A percentile compares a stretch with the other conserved stretches of the same genome.
These are phyloP conservation scores for Debaryomyces sp. DNA, from an alignment of 1,139 yeast species.

Conservation along the genomic window DNA sequence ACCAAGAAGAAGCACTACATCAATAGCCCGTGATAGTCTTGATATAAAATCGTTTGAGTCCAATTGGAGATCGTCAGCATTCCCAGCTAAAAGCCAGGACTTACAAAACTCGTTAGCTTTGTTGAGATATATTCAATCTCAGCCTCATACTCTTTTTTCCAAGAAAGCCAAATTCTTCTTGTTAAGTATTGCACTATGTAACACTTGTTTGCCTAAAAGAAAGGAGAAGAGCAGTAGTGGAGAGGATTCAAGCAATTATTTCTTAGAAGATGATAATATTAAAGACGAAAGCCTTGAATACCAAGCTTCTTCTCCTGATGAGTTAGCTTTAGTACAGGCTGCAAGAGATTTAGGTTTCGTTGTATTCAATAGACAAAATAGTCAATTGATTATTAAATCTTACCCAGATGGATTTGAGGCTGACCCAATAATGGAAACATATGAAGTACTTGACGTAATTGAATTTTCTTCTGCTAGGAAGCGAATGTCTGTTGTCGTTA, in stretches of 20 bases:
- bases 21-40: slow-evolving; percentile 35
- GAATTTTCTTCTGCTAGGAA: slow-evolving; percentile 89
- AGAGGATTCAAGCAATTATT: neutral
- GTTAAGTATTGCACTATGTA: slow-evolving; percentile 82
- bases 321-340: slow-evolving; percentile 87
- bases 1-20: slow-evolving; percentile 33
- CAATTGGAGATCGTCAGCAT: slow-evolving; percentile 43
- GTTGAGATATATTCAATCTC: slow-evolving; percentile 64
- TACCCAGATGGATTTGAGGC: slow-evolving; percentile 81
- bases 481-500: slow-evolving; percentile 86
- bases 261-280: slow-evolving; percentile 15
- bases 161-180: slow-evolving; percentile 77
- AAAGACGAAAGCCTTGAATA: slow-evolving; percentile 63
- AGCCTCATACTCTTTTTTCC: slow-evolving; percentile 74
- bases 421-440: slow-evolving; percentile 65
- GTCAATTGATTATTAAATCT: slow-evolving; percentile 64
- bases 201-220: slow-evolving; percentile 76
- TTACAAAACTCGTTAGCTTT: slow-evolving; percentile 51
- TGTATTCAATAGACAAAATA: slow-evolving; percentile 67
- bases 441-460: slow-evolving; percentile 74
- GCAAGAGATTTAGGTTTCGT: slow-evolving; percentile 94
- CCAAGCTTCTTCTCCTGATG: slow-evolving; percentile 97
- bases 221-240: slow-evolving; percentile 18
- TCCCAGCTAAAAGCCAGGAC: slow-evolving; percentile 35
- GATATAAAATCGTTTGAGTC: slow-evolving; percentile 26